These are phyloP conservation scores for Petunia hybrid DNA, from an alignment of 305 asterid genomes.

Conservation along the genomic window DNA sequence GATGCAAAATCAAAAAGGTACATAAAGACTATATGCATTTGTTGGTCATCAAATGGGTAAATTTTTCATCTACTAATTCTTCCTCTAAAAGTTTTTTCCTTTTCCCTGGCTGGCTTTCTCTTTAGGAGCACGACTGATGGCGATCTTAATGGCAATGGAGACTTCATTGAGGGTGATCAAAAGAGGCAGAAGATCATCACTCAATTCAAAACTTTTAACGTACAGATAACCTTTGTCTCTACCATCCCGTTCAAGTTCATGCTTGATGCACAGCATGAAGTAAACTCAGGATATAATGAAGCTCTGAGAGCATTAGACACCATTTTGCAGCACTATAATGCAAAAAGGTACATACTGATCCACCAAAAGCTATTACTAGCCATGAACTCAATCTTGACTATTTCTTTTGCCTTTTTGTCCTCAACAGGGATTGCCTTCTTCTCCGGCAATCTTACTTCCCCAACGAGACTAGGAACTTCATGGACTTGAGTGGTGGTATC, in stretches of 20 bases:
- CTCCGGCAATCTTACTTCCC: conserved; percentile 48
- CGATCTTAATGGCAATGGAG: not conserved
- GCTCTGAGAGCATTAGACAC: conserved; percentile 30
- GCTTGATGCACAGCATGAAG: conserved; percentile 15
- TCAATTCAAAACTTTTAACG: conserved; percentile 26
- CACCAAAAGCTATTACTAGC: conserved; percentile 1
- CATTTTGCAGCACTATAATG: conserved; percentile 24
- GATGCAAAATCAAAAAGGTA: conserved; percentile 32
- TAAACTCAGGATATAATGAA: not conserved
- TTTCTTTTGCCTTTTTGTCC: not conserved
- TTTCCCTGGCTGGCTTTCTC: not conserved
- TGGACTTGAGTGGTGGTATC: conserved; percentile 51
- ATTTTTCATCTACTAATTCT: conserved; percentile 25
- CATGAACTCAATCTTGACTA: not conserved
- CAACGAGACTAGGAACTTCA: conserved; percentile 42
- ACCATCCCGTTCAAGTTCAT: conserved; percentile 13
- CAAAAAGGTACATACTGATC: conserved; percentile 29
- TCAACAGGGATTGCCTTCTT: conserved; percentile 45
- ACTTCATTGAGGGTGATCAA: conserved; percentile 29
- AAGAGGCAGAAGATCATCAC: conserved; percentile 35
- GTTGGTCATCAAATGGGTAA: not conserved
- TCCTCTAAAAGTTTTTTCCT: not conserved
- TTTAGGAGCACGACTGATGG: not conserved
- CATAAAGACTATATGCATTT: not conserved
- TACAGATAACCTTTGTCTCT: conserved; percentile 28